Base-by-base conservation (phyloP, 768 basidiomycete genomes). In the Cubamyces lactineus region DNA sequence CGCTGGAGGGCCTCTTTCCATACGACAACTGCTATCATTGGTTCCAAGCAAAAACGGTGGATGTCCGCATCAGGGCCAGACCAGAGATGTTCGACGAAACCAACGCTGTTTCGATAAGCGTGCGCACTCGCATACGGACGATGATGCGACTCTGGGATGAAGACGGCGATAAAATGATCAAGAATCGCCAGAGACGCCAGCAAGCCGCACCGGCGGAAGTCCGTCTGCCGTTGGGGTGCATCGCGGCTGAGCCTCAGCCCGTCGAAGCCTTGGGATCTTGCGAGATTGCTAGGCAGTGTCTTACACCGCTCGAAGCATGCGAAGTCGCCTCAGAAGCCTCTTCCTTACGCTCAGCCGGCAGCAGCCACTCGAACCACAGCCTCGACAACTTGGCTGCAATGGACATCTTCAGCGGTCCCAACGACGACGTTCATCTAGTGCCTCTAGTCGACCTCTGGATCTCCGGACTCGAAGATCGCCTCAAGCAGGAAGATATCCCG, bases 391-490 rank as follows among this genome's bases (percentile, higher is more conserved):
- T 49, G 3, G 48, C 48, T 3, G 48, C 21, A 2, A 49, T 49
- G 48, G 48, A 49, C 12, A 49, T 49, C 23, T 49, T 49, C 24
- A 28, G 48, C 24, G 48, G 48, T 2, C 26, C 48, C 1, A 28
- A 30, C 11, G 48, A 28, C 8, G 48, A 28, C 11, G 48, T 30
- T 4, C 21, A 28, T 4, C 48, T 49, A 2, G 23, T 53, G 15
- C 52, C 52, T 53, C 38, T 53, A 4, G 52, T 53, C 21, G 52
- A 53, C 16, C 26, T 41, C 5, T 53, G 52, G 40, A 39, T 21
- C 24, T 49, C 26, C 39, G 38, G 38, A 13, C 38, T 53, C 39
- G 52, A 3, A 38, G 40, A 53, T 13, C 52, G 42, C 15, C 19
- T 41, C 39, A 42, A 11, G 19, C 21, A 53, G 41, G 52, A 53